Percentiles rank a stretch among this genome's conserved stretches.
phyloP scores from a whole-genome alignment of 1,139 yeast genomes.

The Yamadazyma membranifaciens region DNA sequence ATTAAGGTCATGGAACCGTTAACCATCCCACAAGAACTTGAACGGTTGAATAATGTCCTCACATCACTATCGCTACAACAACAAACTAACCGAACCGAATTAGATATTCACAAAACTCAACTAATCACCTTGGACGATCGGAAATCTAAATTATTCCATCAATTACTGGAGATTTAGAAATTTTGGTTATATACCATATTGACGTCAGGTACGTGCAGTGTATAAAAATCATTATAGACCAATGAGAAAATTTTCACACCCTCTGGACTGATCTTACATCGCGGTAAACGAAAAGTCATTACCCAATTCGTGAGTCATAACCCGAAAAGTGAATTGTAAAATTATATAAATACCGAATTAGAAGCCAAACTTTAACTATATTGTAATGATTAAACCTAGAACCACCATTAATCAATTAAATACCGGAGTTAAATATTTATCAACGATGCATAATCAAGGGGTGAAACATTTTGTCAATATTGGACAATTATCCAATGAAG shows the following conservation, averaged over 20 bases:
- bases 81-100: slow-evolving; percentile 6
- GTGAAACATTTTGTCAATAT: slow-evolving; percentile 67
- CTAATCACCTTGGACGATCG: slow-evolving; percentile 7
- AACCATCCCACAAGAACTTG: slow-evolving; percentile 14
- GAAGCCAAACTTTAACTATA: neutral
- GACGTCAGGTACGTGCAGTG: slow-evolving; percentile 3
- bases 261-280: slow-evolving; percentile 7
- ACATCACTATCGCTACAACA: slow-evolving; percentile 4
- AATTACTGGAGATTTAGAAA: neutral
- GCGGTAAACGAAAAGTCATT: slow-evolving; percentile 11
- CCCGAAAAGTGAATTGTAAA: neutral
- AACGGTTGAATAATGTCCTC: slow-evolving; percentile 9
- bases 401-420: neutral
- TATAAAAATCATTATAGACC: neutral
- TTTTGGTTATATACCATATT: too few relatives aligned
- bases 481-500: slow-evolving; percentile 68
- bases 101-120: slow-evolving; percentile 10
- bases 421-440: slow-evolving; percentile 7
- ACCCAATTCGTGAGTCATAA: slow-evolving; percentile 14
- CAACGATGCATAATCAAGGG: slow-evolving; percentile 8
- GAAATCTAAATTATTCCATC: slow-evolving; percentile 3
- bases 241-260: neutral
- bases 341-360: slow-evolving; percentile 1
- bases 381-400: slow-evolving; percentile 5
- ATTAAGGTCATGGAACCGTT: slow-evolving; percentile 12